Conservation (phyloP, 169 alveolate species). For the Eimeria tenella region DNA sequence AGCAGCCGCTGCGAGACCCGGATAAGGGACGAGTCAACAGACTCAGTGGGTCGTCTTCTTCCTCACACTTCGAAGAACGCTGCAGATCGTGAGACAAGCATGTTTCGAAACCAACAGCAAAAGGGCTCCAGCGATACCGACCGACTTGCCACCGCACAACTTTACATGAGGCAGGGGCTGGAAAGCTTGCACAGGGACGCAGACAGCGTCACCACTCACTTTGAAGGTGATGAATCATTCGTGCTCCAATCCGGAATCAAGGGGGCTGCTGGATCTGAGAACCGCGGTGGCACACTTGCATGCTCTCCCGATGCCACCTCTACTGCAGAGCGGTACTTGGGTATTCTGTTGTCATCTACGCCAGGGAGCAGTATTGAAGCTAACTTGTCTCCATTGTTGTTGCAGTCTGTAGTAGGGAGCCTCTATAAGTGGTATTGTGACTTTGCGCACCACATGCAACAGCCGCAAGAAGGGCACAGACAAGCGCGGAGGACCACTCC, state of each 20-base stretch:
- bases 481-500: background rate
- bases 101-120: background rate
- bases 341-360: constrained; percentile 12
- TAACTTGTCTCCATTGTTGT: constrained; percentile 49
- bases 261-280: background rate
- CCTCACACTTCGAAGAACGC: background rate
- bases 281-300: background rate
- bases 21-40: background rate
- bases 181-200: background rate
- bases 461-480: background rate
- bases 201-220: background rate
- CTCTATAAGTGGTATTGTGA: constrained; percentile 51
- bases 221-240: background rate
- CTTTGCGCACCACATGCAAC: constrained; percentile 50
- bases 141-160: background rate
- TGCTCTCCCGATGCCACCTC: background rate
- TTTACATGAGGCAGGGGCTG: background rate
- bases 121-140: background rate
- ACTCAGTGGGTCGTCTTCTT: background rate
- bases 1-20: constrained; percentile 8
- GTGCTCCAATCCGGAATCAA: background rate
- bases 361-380: constrained; percentile 48
- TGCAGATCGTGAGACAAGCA: background rate
- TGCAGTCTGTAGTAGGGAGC: constrained; percentile 58
- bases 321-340: constrained; percentile 4